Conservation (phyloP, 2,329 filamentous ascomycete species). For the Fusarium euwallaceae region DNA sequence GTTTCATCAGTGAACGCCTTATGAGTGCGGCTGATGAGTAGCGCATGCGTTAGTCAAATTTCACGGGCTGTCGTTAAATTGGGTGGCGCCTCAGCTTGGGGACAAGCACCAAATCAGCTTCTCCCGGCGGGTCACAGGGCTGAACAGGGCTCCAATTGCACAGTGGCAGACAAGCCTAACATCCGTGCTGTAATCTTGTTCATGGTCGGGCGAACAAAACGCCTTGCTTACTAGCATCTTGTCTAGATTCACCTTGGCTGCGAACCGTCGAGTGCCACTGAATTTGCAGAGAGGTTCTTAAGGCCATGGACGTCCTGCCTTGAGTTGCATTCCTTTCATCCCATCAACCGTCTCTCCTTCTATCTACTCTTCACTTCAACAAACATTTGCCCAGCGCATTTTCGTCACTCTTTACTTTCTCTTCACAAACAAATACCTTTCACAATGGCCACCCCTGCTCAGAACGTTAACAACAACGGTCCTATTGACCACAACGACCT, state of each 20-base stretch:
- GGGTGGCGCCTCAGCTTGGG: slow-evolving; percentile 41
- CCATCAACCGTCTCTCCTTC: slow-evolving; percentile 8
- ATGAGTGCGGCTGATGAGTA: slow-evolving; percentile 1
- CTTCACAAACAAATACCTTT: background rate
- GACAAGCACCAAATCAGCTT: slow-evolving; percentile 36
- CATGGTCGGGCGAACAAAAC: slow-evolving; percentile 1
- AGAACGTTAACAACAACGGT: slow-evolving; percentile 45
- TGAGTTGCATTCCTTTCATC: background rate
- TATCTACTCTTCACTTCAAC: background rate
- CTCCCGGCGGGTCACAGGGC: slow-evolving; percentile 36
- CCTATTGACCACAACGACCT: slow-evolving; percentile 59
- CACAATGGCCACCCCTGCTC: slow-evolving; percentile 37
- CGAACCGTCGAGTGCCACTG: background rate
- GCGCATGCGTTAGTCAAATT: slow-evolving; percentile 23
- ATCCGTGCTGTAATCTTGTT: slow-evolving; percentile 22
- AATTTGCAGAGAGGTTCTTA: background rate
- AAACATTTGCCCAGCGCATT: slow-evolving; percentile 10
- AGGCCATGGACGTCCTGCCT: background rate
- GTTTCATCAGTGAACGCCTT: slow-evolving; percentile 4
- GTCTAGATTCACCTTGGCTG: background rate
- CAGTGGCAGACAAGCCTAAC: background rate
- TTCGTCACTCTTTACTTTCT: slow-evolving; percentile 11
- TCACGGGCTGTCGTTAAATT: slow-evolving; percentile 32
- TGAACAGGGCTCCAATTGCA: slow-evolving; percentile 24
- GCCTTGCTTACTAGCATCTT: slow-evolving; percentile 25